Conservation (phyloP, 352 stramenopile species). For the Pythium chondricola region DNA sequence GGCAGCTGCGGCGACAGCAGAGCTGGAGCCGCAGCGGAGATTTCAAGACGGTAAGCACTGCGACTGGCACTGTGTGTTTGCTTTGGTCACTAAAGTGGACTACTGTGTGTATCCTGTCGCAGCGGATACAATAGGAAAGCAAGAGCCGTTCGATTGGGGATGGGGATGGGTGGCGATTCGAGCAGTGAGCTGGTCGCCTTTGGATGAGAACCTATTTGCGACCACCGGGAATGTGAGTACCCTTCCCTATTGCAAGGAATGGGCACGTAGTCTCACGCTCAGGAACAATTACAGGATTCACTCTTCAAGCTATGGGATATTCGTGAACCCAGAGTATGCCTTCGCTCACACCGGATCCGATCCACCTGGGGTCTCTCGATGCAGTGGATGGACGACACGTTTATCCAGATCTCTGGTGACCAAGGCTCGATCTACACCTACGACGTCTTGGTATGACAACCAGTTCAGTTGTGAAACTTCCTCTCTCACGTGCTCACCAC, state of each 20-base stretch:
- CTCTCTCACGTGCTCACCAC: neutral
- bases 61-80: constrained; percentile 5
- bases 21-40: constrained; percentile 61
- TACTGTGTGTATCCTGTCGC: too few relatives aligned
- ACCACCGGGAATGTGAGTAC: constrained; percentile 71
- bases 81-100: too few relatives aligned
- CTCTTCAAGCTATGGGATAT: constrained; percentile 84
- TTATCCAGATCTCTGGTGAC: constrained; percentile 71
- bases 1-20: constrained; percentile 4
- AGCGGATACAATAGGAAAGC: constrained; percentile 79
- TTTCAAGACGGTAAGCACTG: constrained; percentile 68
- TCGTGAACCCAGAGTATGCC: constrained; percentile 64
- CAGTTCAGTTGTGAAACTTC: neutral
- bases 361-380: constrained; percentile 74
- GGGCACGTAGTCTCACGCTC: neutral
- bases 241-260: neutral
- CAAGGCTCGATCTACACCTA: constrained; percentile 79
- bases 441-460: constrained; percentile 52
- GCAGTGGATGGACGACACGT: constrained; percentile 73
- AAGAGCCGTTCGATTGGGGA: constrained; percentile 78
- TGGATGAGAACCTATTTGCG: constrained; percentile 79
- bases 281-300: constrained; percentile 51
- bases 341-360: constrained; percentile 75
- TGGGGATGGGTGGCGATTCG: constrained; percentile 79
- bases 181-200: constrained; percentile 72